phyloP scores from a whole-genome alignment of 2,329 filamentous ascomycete genomes.

The Alternaria panax region DNA sequence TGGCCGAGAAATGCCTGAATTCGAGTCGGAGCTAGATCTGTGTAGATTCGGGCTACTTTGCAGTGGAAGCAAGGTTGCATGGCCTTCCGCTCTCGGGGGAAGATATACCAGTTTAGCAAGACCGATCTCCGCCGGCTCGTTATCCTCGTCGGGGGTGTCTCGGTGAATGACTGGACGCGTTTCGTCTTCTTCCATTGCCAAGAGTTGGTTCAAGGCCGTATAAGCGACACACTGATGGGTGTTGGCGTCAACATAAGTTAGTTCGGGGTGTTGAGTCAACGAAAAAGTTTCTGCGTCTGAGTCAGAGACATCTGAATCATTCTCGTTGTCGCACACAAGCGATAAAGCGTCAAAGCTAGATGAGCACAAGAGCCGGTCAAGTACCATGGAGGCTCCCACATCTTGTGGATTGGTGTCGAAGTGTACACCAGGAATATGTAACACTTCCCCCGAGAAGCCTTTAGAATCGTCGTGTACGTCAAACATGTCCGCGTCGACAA shows the following conservation, averaged over 20 bases:
- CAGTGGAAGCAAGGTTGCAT: not conserved
- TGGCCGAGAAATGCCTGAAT: not conserved
- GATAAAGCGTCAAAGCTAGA: not conserved
- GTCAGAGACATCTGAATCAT: conserved; percentile 8
- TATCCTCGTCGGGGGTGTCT: not conserved
- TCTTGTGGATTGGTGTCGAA: not conserved
- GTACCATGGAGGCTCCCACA: not conserved
- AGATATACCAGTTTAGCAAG: not conserved
- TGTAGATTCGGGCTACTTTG: not conserved
- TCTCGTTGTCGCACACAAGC: not conserved
- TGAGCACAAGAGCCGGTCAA: not conserved
- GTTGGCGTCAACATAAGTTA: conserved; percentile 11
- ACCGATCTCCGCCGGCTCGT: not conserved
- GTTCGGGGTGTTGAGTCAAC: not conserved
- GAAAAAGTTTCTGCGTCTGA: not conserved
- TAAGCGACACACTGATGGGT: conserved; percentile 6
- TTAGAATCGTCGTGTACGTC: not conserved
- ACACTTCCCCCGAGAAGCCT: not conserved
- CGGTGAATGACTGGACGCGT: not conserved
- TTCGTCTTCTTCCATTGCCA: not conserved
- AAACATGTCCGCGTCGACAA: not conserved
- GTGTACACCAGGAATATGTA: not conserved
- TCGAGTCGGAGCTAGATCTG: not conserved
- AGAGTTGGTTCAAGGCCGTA: conserved; percentile 14
- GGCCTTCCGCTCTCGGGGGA: not conserved